phyloP scores from a whole-genome alignment of 805 yeast genomes.

The Candida germanica region DNA sequence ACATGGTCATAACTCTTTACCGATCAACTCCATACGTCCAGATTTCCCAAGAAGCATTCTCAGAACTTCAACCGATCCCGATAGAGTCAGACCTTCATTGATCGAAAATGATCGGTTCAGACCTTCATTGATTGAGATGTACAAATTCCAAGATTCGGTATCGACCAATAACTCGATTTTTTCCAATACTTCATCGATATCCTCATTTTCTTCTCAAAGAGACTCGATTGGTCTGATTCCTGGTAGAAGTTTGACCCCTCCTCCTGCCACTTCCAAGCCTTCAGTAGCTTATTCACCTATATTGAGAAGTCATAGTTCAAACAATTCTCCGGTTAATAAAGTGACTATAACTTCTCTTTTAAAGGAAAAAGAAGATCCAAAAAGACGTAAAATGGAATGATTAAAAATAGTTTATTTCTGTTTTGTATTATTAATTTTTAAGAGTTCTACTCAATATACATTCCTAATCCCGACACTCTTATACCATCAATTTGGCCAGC shows the following conservation, averaged over 20 bases:
- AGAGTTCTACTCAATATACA: not conserved
- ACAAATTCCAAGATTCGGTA: slow-evolving; percentile 12
- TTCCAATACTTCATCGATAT: slow-evolving; percentile 34
- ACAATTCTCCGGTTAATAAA: slow-evolving; percentile 22
- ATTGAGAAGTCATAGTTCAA: slow-evolving; percentile 18
- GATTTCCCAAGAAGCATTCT: slow-evolving; percentile 15
- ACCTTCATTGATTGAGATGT: slow-evolving; percentile 34
- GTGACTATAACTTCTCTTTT: slow-evolving; percentile 13
- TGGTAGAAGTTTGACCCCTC: slow-evolving; percentile 8
- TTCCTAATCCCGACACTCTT: not conserved
- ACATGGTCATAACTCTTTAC: not conserved
- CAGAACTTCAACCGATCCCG: slow-evolving; percentile 2
- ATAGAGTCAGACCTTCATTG: not conserved
- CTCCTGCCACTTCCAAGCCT: slow-evolving; percentile 3
- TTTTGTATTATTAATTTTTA: not conserved
- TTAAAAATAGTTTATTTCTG: not conserved
- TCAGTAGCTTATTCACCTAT: slow-evolving; percentile 9
- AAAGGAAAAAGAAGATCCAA: slow-evolving; percentile 7
- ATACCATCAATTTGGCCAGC: not conserved
- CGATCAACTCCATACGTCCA: not conserved
- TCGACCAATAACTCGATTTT: slow-evolving; percentile 29
- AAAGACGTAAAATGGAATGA: slow-evolving; percentile 4
- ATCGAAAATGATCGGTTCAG: slow-evolving; percentile 24
- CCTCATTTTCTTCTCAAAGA: slow-evolving; percentile 25
- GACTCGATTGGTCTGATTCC: slow-evolving; percentile 11